A percentile compares a stretch with the other conserved stretches of the same genome.
Evolutionary conservation across 2,329 filamentous ascomycete genomes (phyloP).

Genomic region (Oidium heveae): DNA sequence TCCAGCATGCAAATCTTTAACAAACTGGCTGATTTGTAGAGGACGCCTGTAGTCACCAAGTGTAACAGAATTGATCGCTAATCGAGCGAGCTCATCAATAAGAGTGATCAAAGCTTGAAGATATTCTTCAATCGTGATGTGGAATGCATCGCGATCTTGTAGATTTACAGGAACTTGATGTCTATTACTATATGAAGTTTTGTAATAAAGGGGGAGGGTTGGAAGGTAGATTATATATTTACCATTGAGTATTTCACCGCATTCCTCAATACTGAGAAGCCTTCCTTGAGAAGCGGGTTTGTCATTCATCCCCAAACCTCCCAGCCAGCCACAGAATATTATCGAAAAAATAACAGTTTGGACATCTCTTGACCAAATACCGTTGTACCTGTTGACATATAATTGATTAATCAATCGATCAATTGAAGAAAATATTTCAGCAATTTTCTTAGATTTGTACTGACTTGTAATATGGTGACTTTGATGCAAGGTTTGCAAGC

Average conservation of each 20-base stretch:
- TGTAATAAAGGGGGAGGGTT: neutral
- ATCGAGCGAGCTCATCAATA: conserved; percentile 69
- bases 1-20: conserved; percentile 85
- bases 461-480: conserved; percentile 90
- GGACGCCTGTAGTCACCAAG: conserved; percentile 70
- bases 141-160: conserved; percentile 73
- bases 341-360: conserved; percentile 47
- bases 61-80: conserved; percentile 86
- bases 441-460: conserved; percentile 3
- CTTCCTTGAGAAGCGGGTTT: conserved; percentile 28
- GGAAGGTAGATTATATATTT: neutral
- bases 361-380: conserved; percentile 59
- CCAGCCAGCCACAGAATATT: conserved; percentile 47
- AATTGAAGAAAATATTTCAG: neutral
- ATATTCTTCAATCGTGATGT: conserved; percentile 93
- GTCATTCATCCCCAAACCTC: conserved; percentile 34
- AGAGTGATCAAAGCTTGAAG: conserved; percentile 67
- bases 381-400: conserved; percentile 36
- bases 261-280: conserved; percentile 71
- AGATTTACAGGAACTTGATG: conserved; percentile 62
- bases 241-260: conserved; percentile 52
- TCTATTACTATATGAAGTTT: conserved; percentile 3
- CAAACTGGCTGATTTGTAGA: conserved; percentile 67
- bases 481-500: conserved; percentile 48
- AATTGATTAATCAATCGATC: neutral